Evolutionary conservation across 1,284 basidiomycete genomes (phyloP), one percentile per base, ranked within the genome.

Genomic region (Tylopilus orsonianus): DNA sequence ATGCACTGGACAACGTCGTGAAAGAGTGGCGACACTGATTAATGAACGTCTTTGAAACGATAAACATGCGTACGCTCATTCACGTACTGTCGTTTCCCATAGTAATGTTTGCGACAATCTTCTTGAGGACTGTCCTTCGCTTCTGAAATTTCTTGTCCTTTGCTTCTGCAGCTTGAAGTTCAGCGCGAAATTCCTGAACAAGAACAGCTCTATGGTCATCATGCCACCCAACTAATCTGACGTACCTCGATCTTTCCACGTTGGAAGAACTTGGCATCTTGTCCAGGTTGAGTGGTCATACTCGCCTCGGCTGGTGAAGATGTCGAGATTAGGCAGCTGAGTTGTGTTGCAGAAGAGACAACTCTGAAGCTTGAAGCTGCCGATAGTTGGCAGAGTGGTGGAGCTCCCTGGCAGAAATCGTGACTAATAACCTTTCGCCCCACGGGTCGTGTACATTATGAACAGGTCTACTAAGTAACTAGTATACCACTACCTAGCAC

Each of bases 81-180:
- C 70, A 83, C 85, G 69, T 69, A 89, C 92, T 91, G 68, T 95
- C 93, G 63, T 93, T 94, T 49, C 93, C 93, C 86, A 95, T 95
- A 2, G 93, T 97, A 67, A 95, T 95, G 68, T 93, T 94, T 41
- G 93, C 90, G 18, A 96, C 92, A 57, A 97, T 88, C 77, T 95
- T 95, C 80, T 97, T 97, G 62, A 97, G 72, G 19, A 90, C 89
- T 0, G 81, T 92, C 79, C 93, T 96, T 58, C 92, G 81, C 71
- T 93, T 93, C 56, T 81, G 73, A 57, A 82, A 97, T 61, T 93
- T 94, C 79, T 97, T 97, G 78, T 97, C 94, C 71, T 93, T 93
- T 54, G 85, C 78, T 65, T 92, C 90, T 7, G 92, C 87, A 48
- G 88, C 87, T 66, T 93, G 90, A 40, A 97, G 78, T 70, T 97